Percentiles rank a stretch among this genome's conserved stretches.
Evolutionary conservation across 495 filamentous ascomycete species (phyloP).

Genomic region (Aspergillus avenaceus): DNA sequence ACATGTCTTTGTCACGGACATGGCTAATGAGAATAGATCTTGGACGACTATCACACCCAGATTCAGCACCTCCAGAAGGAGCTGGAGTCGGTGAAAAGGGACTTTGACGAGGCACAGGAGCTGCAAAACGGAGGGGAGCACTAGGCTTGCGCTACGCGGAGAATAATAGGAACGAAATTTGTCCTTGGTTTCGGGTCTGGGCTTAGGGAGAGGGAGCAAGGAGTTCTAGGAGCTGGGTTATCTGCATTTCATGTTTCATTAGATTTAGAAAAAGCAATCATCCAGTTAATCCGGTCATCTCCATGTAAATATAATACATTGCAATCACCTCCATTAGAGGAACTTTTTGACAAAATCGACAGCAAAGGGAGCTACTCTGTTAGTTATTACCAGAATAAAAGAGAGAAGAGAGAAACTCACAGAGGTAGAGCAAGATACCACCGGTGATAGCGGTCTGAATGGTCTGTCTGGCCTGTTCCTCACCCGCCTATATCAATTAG

Average conservation of each 20-base stretch:
- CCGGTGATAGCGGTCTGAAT: constrained; percentile 59
- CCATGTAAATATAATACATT: not conserved
- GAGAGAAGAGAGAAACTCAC: constrained; percentile 47
- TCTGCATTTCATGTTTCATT: constrained; percentile 5
- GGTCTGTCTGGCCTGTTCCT: constrained; percentile 65
- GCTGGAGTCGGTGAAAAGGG: constrained; percentile 69
- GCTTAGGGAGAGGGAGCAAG: constrained; percentile 12
- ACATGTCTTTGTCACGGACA: not conserved
- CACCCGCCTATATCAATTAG: constrained; percentile 46
- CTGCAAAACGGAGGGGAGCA: constrained; percentile 14
- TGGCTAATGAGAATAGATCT: constrained; percentile 54
- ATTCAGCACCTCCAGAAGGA: constrained; percentile 81
- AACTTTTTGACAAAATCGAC: constrained; percentile 73
- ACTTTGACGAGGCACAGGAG: constrained; percentile 74
- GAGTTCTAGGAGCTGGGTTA: constrained; percentile 15
- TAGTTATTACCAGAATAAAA: not conserved
- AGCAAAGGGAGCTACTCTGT: constrained; percentile 67
- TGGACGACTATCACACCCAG: constrained; percentile 87
- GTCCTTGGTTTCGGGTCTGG: not conserved
- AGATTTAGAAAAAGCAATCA: constrained; percentile 1
- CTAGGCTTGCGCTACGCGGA: not conserved
- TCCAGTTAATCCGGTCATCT: too few species aligned
- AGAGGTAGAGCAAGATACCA: constrained; percentile 73
- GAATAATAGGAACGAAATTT: constrained; percentile 1
- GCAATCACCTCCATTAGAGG: constrained; percentile 47